phyloP scores from a whole-genome alignment of 176 grass and related monocot genomes.

The Dactylis glomerata region DNA sequence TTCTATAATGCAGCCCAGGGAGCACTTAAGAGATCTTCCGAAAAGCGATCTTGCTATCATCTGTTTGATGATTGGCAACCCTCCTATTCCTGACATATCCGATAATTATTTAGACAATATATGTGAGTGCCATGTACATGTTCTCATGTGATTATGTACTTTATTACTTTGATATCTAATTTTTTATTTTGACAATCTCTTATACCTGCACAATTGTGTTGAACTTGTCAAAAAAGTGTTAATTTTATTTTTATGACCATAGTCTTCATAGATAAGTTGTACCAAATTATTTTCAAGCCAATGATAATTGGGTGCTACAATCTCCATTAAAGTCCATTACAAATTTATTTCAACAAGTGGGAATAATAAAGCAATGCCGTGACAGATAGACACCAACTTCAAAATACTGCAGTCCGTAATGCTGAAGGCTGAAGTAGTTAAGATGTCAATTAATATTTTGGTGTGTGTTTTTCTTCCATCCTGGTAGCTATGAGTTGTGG shows the following conservation, averaged over 20 bases:
- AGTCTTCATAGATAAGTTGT: constrained; percentile 12
- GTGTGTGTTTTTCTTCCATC: constrained; percentile 22
- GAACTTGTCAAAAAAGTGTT: constrained; percentile 8
- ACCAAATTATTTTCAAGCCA: not conserved
- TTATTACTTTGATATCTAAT: constrained; percentile 2
- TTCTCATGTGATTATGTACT: not conserved
- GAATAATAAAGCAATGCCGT: constrained; percentile 2
- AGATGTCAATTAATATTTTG: constrained; percentile 24
- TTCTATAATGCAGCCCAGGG: constrained; percentile 57
- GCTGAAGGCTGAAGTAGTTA: not conserved
- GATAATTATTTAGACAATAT: constrained; percentile 66
- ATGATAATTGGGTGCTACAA: not conserved
- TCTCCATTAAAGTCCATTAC: constrained; percentile 10
- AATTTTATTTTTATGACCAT: constrained; percentile 17
- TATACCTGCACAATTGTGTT: not conserved
- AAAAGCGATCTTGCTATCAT: constrained; percentile 64
- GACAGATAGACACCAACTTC: not conserved
- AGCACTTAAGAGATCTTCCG: constrained; percentile 57
- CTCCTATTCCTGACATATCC: constrained; percentile 87
- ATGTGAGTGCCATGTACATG: constrained; percentile 55
- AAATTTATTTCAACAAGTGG: constrained; percentile 17
- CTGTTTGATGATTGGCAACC: constrained; percentile 80
- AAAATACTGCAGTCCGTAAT: not conserved
- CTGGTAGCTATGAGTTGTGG: not conserved
- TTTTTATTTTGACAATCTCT: not conserved